Evolutionary conservation across 352 stramenopile genomes (phyloP), one percentile per base, ranked within the genome.

Genomic region (Thraustochytrium striatum): DNA sequence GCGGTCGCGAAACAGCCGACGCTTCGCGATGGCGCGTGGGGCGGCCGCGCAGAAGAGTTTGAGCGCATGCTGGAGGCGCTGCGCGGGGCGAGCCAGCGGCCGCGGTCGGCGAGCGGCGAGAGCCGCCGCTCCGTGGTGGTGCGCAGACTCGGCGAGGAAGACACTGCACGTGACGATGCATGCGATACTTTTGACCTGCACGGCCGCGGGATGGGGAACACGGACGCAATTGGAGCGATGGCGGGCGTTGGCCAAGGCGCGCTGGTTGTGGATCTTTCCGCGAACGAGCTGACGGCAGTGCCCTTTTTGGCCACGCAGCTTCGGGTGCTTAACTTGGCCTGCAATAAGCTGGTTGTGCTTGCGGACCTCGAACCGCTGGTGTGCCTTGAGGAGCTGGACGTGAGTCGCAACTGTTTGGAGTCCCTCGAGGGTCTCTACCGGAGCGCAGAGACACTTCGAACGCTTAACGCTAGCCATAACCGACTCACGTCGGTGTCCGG

Each of bases 381-480:
- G 3, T 70, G 39, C 36, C 52, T 75, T 11, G 44, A 75, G 30
- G 65, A 72, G 65, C 52, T 75, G 1, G 65, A 75, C 52, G 65
- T 41, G 65, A 75, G 65, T 43, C 41, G 52, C n/a, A 75, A 75
- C 36, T 43, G 32, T 21, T 43, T 75, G n/a, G 33, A 25, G 19
- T 61, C 30, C 50, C 36, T 75, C 11, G 39, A 75, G 36, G 65
- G 65, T 3, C 65, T 75, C 30, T 75, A 33, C 25, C 35, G 21
- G 0, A 55, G 65, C 50, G 44, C 44, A 32, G 5, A 70, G 32
- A 11, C 41, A 19, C 65, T 75, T 1, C 44, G 39, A 9, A 75
- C 65, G 43, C 44, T 75, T 21, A 75, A 75, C 25, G 65, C 36
- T 2, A 25, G 44, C 8, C n/a, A 11, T 25, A 75, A 75, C 36